These are phyloP conservation scores for Oxyria digyna DNA, from an alignment of 148 eudicot genomes.

Conservation along the genomic window DNA sequence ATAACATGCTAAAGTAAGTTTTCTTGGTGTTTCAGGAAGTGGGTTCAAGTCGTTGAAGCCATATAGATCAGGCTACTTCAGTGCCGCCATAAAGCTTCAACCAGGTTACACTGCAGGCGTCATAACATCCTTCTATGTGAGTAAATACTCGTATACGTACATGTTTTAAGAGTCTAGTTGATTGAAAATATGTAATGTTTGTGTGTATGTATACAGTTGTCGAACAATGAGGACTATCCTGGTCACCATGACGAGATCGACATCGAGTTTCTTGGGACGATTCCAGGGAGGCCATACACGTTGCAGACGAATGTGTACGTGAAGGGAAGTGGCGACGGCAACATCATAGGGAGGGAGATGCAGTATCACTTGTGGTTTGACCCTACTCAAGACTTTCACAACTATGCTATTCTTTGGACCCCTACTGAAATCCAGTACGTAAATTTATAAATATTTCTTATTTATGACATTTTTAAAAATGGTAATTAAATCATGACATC, in stretches of 20 bases:
- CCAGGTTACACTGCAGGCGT: slow-evolving; percentile 94
- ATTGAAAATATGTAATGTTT: slow-evolving; percentile 7
- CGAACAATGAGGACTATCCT: slow-evolving; percentile 79
- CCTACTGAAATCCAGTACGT: slow-evolving; percentile 7
- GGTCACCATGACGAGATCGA: slow-evolving; percentile 43
- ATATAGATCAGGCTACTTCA: slow-evolving; percentile 82
- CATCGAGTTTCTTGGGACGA: slow-evolving; percentile 28
- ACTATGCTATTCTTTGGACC: slow-evolving; percentile 22
- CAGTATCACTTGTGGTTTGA: slow-evolving; percentile 24
- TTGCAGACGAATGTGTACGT: slow-evolving; percentile 31
- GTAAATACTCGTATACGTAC: background rate
- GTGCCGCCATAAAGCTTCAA: slow-evolving; percentile 75
- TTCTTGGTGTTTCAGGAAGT: slow-evolving; percentile 39
- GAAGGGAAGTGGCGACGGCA: slow-evolving; percentile 37
- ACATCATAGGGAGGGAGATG: slow-evolving; percentile 20
- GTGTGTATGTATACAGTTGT: too few relatives aligned
- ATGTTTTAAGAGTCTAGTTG: background rate
- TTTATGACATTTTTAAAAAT: background rate
- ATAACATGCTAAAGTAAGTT: too few relatives aligned
- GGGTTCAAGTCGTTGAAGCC: slow-evolving; percentile 89
- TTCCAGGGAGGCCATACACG: slow-evolving; percentile 12
- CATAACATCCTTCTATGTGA: slow-evolving; percentile 83
- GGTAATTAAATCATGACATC: background rate
- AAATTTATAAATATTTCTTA: background rate
- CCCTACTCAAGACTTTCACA: slow-evolving; percentile 19